These are phyloP conservation scores for Dactylellina parvicollis DNA, from an alignment of 2,329 filamentous ascomycete genomes.

Conservation along the genomic window DNA sequence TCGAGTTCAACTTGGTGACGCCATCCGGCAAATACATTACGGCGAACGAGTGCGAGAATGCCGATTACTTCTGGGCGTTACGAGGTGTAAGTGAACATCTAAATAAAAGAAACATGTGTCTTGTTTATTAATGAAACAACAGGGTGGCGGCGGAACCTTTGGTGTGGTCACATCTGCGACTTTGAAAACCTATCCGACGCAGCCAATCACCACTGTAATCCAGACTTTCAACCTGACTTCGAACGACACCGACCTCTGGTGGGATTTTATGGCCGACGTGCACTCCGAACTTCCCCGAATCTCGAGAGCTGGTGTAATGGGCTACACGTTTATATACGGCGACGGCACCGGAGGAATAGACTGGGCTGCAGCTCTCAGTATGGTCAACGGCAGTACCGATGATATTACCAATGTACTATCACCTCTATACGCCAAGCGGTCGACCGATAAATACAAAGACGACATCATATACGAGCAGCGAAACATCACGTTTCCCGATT, in stretches of 20 bases:
- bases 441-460: constrained; percentile 32
- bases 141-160: constrained; percentile 66
- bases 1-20: constrained; percentile 60
- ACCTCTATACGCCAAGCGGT: constrained; percentile 13
- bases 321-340: constrained; percentile 61
- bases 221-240: constrained; percentile 60
- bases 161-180: constrained; percentile 64
- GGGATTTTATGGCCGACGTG: constrained; percentile 61
- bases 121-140: not conserved
- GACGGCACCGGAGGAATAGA: not conserved
- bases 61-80: constrained; percentile 66
- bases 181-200: constrained; percentile 61
- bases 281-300: constrained; percentile 63
- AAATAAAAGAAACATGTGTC: not conserved
- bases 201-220: constrained; percentile 60
- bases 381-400: constrained; percentile 27
- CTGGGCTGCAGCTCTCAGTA: constrained; percentile 15
- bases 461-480: constrained; percentile 42
- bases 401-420: constrained; percentile 2
- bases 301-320: constrained; percentile 63
- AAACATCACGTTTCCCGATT: constrained; percentile 55
- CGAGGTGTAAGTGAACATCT: constrained; percentile 59
- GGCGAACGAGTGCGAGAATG: constrained; percentile 61
- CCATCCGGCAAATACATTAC: constrained; percentile 58
- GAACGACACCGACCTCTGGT: constrained; percentile 59